Base-by-base conservation (phyloP, 805 yeast genomes). In the Zygosaccharomyces pseudorouxii region DNA sequence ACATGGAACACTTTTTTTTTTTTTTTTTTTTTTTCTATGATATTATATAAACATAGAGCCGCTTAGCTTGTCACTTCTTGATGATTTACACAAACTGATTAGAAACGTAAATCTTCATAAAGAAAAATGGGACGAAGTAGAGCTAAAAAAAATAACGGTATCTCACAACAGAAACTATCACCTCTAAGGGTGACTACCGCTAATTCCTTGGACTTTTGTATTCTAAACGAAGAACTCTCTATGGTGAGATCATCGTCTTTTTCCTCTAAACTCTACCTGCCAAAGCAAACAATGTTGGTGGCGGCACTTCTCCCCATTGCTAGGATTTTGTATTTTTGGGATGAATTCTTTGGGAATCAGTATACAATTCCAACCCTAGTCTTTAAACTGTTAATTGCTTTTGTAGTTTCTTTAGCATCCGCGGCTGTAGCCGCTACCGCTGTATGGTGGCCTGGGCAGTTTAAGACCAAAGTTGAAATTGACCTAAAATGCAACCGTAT, bases 361-460 rank as follows among this genome's bases (percentile, higher is more conserved):
- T 5, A 7, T 16, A 16, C 19, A 23, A 16, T 28, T 18, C 36
- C 20, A 28, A 20, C 22, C 22, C 25, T 29, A 18, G 25, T 14
- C 4, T 33, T 41, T 14, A 33, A 33, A 33, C 11, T 33, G 14
- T 9, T 29, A n/a, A 27, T 41, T 12, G 27, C 37, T 7, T 16
- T 18, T 5, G 44, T 41, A 14, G 36, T 41, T 23, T 41, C 44
- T 20, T 22, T 19, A n/a, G 16, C 36, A 22, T 41, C 44, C 19
- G 44, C 44, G 9, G 44, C 27, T 9, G 28, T 29, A 23, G 44
- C 44, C 7, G 44, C 36, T 12, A 33, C 23, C 12, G 37, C 44
- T 12, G 35, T 41, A n/a, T 41, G 44, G 44, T 41, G 44, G 44
- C 44, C 44, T 41, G 19, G 31, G 16, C n/a, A 41, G 9, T 41